Percentiles rank a stretch among this genome's conserved stretches.
phyloP scores from a whole-genome alignment of 2,329 filamentous ascomycete genomes.

The Boeremia exigua region DNA sequence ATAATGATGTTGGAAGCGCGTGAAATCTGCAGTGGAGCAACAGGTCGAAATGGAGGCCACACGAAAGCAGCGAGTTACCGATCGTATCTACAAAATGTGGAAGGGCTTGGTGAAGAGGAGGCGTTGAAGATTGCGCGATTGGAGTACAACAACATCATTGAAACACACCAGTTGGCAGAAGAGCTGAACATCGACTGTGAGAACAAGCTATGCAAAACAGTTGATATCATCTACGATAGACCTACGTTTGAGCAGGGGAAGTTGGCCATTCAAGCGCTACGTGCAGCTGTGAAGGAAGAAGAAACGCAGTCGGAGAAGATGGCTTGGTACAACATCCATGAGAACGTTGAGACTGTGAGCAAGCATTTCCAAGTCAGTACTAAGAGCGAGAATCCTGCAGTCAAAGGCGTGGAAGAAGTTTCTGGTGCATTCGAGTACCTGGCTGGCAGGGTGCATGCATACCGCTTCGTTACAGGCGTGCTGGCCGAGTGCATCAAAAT shows the following conservation, averaged over 20 bases:
- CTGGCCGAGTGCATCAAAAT: slow-evolving; percentile 33
- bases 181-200: slow-evolving; percentile 55
- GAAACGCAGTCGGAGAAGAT: slow-evolving; percentile 33
- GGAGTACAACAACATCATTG: slow-evolving; percentile 55
- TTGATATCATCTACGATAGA: slow-evolving; percentile 64
- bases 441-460: slow-evolving; percentile 42
- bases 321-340: slow-evolving; percentile 39
- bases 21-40: slow-evolving; percentile 48
- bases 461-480: slow-evolving; percentile 38
- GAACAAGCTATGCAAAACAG: slow-evolving; percentile 58
- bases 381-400: slow-evolving; percentile 26
- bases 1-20: slow-evolving; percentile 51
- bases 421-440: slow-evolving; percentile 41
- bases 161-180: slow-evolving; percentile 61
- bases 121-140: slow-evolving; percentile 54
- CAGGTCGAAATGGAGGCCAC: slow-evolving; percentile 55
- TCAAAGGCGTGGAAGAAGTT: slow-evolving; percentile 27
- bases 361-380: slow-evolving; percentile 26
- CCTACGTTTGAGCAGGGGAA: slow-evolving; percentile 38
- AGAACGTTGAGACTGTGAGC: slow-evolving; percentile 16
- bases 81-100: slow-evolving; percentile 57
- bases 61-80: slow-evolving; percentile 60
- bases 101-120: slow-evolving; percentile 54
- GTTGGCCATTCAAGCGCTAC: slow-evolving; percentile 30
- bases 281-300: slow-evolving; percentile 27